These are phyloP conservation scores for Gossypium laxum DNA, from an alignment of 441 rosid species.

Conservation along the genomic window DNA sequence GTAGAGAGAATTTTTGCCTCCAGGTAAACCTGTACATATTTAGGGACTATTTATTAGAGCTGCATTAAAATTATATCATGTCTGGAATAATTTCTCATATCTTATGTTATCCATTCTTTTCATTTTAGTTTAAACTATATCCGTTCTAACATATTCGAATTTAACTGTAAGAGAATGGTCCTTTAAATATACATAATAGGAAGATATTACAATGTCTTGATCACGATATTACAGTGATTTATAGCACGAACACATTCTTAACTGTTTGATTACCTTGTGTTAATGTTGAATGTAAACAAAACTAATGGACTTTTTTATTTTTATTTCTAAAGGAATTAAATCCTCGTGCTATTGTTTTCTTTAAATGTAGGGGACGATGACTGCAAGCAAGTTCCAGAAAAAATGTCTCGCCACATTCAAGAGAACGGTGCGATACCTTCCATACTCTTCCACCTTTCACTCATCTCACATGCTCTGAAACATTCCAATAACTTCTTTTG, in stretches of 20 bases:
- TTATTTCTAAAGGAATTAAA: not conserved
- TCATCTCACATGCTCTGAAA: not conserved
- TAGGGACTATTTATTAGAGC: not conserved
- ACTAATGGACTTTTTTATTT: not conserved
- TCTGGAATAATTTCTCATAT: not conserved
- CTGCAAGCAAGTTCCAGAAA: conserved; percentile 23
- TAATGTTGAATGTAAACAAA: not conserved
- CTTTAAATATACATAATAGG: too few relatives aligned
- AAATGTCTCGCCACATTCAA: conserved; percentile 33
- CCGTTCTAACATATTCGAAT: too few relatives aligned
- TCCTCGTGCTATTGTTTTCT: not conserved
- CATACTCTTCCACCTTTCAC: not conserved
- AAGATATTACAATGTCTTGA: not conserved
- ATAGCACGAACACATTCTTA: not conserved
- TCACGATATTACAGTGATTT: not conserved
- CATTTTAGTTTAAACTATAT: too few relatives aligned
- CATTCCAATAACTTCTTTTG: not conserved
- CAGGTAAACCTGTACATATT: conserved; percentile 18
- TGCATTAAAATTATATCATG: not conserved
- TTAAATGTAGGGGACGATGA: conserved; percentile 19
- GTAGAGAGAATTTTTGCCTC: conserved; percentile 26
- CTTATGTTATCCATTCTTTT: not conserved
- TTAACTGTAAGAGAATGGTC: too few relatives aligned
- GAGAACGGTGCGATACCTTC: conserved; percentile 27
- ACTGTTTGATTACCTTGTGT: not conserved